Evolutionary conservation across 306 rosid genomes (phyloP).

Genomic region (Glycine soja): DNA sequence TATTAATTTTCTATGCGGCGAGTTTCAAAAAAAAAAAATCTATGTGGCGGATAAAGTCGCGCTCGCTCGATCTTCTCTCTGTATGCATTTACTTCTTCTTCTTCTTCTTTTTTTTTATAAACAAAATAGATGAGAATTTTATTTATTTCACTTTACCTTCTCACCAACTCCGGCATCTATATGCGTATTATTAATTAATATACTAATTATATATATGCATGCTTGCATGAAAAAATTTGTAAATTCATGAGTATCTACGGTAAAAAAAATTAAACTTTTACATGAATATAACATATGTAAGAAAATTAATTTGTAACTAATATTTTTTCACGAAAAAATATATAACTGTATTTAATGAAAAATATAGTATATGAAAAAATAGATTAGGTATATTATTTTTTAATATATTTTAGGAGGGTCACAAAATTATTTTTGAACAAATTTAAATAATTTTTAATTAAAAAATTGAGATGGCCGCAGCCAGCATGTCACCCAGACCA

Average conservation of each 20-base stretch:
- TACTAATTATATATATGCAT: not conserved
- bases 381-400: not conserved
- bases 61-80: not conserved
- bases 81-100: not conserved
- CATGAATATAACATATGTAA: too few relatives aligned
- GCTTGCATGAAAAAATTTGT: too few relatives aligned
- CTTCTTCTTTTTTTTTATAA: not conserved
- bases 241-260: not conserved
- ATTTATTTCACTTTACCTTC: not conserved
- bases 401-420: not conserved
- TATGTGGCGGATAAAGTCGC: not conserved
- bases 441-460: not conserved
- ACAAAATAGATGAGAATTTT: not conserved
- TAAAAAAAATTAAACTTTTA: not conserved
- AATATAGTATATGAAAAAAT: not conserved
- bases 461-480: not conserved
- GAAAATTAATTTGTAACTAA: too few relatives aligned
- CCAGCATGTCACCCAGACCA: not conserved
- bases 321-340: not conserved
- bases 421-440: not conserved
- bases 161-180: not conserved
- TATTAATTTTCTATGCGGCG: not conserved
- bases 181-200: not conserved
- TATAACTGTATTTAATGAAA: not conserved
- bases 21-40: too few relatives aligned